phyloP scores from a whole-genome alignment of 1,284 basidiomycete genomes.

The Omphalotus olearius region DNA sequence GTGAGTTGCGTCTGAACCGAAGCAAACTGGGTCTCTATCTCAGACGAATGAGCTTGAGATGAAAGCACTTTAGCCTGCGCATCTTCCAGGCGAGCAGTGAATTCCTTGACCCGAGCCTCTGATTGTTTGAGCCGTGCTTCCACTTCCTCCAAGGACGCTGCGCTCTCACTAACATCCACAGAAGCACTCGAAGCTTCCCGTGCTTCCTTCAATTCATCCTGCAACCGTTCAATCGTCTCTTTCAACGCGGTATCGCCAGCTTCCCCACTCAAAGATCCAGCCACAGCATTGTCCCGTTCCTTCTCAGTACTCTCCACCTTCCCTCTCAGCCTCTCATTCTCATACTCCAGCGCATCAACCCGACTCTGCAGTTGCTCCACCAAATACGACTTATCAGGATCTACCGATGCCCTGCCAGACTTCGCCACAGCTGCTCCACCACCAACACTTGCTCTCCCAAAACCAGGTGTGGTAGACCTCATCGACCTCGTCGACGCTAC shows the following conservation, averaged over 20 bases:
- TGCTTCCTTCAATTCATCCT: constrained; percentile 4
- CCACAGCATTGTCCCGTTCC: constrained; percentile 33
- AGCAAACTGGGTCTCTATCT: background rate
- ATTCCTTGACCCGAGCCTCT: background rate
- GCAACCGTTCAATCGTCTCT: background rate
- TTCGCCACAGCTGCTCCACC: background rate
- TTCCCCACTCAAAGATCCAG: no score
- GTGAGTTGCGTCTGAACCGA: constrained; percentile 38
- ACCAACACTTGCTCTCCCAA: constrained; percentile 4
- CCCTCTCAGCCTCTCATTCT: constrained; percentile 42
- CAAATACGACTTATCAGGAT: constrained; percentile 26
- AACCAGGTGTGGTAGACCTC: constrained; percentile 19
- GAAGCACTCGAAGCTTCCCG: background rate
- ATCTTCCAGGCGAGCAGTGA: constrained; percentile 7
- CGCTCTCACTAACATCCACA: background rate
- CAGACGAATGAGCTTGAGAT: constrained; percentile 1
- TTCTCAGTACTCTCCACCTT: constrained; percentile 49
- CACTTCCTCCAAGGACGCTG: background rate
- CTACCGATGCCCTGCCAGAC: constrained; percentile 5
- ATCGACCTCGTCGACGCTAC: constrained; percentile 11
- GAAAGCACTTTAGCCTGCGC: constrained; percentile 1
- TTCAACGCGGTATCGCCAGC: constrained; percentile 1
- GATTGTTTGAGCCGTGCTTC: background rate
- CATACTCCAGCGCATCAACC: constrained; percentile 53
- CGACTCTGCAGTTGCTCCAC: constrained; percentile 44